Evolutionary conservation across 768 basidiomycete species (phyloP), one percentile per base, ranked within the genome.

Genomic region (Dioszegia aurantiaca): DNA sequence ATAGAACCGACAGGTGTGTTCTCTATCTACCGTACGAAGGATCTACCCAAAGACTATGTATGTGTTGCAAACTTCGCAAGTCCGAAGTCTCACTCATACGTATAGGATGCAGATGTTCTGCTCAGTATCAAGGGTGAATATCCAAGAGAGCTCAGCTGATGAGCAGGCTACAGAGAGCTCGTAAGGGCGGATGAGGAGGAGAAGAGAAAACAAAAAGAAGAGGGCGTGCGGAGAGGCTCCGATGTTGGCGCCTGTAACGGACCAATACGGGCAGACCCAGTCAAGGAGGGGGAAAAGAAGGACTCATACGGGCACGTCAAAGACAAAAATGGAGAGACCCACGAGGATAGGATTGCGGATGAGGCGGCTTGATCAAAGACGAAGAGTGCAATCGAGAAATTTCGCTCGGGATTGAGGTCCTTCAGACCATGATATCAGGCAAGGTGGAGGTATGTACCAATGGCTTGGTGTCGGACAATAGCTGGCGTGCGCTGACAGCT

Each of bases 1-100:
- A 45, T 40, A 55, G 62, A 63, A 46, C 55, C 62, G 16, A 64
- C 58, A 8, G 62, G 62, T 1, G 43, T 45, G 4, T 47, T 47
- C 26, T 47, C 46, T 14, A 31, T 47, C 46, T 47, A 30, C 30
- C 4, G 17, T 2, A 12, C 46, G 16, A 47, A 47, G 28, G 46
- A 47, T 28, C 6, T 47, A 28, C 46, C 46, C 11, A 47, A 4
- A 47, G 46, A 47, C 28, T 47, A 47, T 47, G 46, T 47, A n/a
- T n/a, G 46, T 30, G 27, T 19, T 14, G 57, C 52, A 3, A 54
- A 48, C 24, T n/a, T 42, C 0, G 52, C 57, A 1, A n/a, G 27
- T 3, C 3, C 16, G 12, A 28, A 6, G 9, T 33, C 27, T 45
- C 11, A 9, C 55, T 37, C 11, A 52, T 9, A 44, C 43, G 14